A percentile compares a stretch with the other conserved stretches of the same genome.
phyloP scores from a whole-genome alignment of 257 asterid species.

The Solanum habrochaites region DNA sequence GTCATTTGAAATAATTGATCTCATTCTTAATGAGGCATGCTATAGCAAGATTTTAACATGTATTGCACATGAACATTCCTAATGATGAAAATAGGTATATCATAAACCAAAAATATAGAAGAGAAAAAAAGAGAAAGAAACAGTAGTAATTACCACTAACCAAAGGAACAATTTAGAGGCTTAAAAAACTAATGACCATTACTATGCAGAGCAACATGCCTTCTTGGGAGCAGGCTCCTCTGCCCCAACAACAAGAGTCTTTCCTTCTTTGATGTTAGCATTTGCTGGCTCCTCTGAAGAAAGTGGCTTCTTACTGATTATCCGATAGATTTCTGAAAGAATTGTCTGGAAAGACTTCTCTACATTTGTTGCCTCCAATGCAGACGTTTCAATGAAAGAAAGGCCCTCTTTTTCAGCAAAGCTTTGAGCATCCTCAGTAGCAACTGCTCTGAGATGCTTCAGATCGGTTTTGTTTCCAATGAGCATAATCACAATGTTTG shows the following conservation, averaged over 20 bases:
- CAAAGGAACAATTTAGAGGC: background rate
- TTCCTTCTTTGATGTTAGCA: constrained; percentile 64
- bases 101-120: background rate
- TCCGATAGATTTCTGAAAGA: constrained; percentile 77
- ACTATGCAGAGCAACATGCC: constrained; percentile 69
- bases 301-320: constrained; percentile 74
- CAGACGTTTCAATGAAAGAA: constrained; percentile 83
- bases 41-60: background rate
- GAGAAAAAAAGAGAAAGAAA: background rate
- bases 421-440: constrained; percentile 89
- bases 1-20: background rate
- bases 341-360: constrained; percentile 80
- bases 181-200: background rate
- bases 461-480: constrained; percentile 86
- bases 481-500: constrained; percentile 84
- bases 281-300: constrained; percentile 54
- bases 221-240: constrained; percentile 49
- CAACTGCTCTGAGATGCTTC: constrained; percentile 84
- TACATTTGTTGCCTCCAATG: constrained; percentile 79
- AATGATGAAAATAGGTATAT: background rate
- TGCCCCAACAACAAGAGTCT: constrained; percentile 61
- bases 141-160: background rate
- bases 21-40: background rate
- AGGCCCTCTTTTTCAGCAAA: constrained; percentile 85
- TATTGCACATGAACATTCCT: background rate